Conservation (phyloP, 2,329 filamentous ascomycete species). For the Cytospora schulzeri region DNA sequence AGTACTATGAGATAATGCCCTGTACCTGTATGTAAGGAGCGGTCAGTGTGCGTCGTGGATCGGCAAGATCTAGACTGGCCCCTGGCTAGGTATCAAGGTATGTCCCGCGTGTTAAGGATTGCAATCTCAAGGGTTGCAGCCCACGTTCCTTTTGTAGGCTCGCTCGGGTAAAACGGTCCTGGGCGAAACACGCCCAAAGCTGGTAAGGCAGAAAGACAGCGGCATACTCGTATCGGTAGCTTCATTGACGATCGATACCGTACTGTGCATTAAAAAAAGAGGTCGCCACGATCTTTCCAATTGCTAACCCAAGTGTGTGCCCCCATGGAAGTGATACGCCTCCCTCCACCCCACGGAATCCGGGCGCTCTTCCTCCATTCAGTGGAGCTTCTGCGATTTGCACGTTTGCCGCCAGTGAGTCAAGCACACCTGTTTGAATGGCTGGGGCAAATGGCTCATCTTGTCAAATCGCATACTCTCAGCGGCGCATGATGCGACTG, state of each 20-base stretch:
- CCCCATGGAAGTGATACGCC: not conserved
- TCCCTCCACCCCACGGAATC: not conserved
- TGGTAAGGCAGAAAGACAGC: not conserved
- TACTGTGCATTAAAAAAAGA: not conserved
- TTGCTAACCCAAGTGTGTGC: not conserved
- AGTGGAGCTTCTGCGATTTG: not conserved
- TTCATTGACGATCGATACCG: not conserved
- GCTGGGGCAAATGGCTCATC: not conserved
- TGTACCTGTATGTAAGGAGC: constrained; percentile 9
- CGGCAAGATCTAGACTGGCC: not conserved
- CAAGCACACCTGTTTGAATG: not conserved
- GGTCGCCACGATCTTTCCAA: not conserved
- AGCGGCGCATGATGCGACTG: not conserved
- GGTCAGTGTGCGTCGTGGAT: constrained; percentile 5
- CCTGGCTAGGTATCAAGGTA: constrained; percentile 5
- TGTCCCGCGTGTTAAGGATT: constrained; percentile 13
- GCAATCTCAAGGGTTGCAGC: constrained; percentile 19
- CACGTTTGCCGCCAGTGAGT: not conserved
- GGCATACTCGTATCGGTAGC: not conserved
- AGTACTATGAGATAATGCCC: not conserved
- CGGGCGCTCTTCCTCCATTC: not conserved
- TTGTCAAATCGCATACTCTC: not conserved
- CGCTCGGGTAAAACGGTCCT: not conserved
- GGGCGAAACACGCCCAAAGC: not conserved
- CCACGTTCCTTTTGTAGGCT: constrained; percentile 5